phyloP scores from a whole-genome alignment of 495 filamentous ascomycete species.

The Aspergillus hancockii region DNA sequence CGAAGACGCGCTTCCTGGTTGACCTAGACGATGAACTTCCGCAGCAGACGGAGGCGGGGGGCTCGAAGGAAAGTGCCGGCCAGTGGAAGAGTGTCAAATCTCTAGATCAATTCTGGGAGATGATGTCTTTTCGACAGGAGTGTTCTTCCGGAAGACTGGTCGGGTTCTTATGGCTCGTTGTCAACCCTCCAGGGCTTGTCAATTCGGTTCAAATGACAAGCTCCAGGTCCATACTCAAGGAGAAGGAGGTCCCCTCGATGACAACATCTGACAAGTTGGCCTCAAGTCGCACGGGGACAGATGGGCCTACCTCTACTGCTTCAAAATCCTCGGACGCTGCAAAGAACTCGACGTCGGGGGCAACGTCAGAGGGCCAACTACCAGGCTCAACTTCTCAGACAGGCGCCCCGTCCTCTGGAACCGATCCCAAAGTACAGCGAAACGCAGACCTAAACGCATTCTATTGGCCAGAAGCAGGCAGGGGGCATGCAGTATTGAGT shows the following conservation, averaged over 20 bases:
- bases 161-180: conserved; percentile 91
- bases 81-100: conserved; percentile 81
- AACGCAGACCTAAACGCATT: conserved; percentile 50
- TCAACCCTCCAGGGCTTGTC: conserved; percentile 54
- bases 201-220: conserved; percentile 44
- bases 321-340: background rate
- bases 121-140: conserved; percentile 96
- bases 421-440: conserved; percentile 26
- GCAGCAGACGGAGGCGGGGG: conserved; percentile 29
- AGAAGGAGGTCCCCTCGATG: conserved; percentile 15
- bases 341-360: conserved; percentile 2
- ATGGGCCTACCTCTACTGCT: background rate
- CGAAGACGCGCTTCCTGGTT: conserved; percentile 86
- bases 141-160: conserved; percentile 89
- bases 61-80: conserved; percentile 48
- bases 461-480: conserved; percentile 65
- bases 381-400: background rate
- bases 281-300: background rate
- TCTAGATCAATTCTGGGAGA: conserved; percentile 94
- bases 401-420: background rate
- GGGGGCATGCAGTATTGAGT: conserved; percentile 69
- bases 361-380: conserved; percentile 24
- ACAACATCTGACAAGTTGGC: background rate
- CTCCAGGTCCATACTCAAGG: conserved; percentile 17
- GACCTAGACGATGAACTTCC: conserved; percentile 82